These are phyloP conservation scores for Magnolia sinica DNA, from an alignment of 164 flowering plant species.

Conservation along the genomic window DNA sequence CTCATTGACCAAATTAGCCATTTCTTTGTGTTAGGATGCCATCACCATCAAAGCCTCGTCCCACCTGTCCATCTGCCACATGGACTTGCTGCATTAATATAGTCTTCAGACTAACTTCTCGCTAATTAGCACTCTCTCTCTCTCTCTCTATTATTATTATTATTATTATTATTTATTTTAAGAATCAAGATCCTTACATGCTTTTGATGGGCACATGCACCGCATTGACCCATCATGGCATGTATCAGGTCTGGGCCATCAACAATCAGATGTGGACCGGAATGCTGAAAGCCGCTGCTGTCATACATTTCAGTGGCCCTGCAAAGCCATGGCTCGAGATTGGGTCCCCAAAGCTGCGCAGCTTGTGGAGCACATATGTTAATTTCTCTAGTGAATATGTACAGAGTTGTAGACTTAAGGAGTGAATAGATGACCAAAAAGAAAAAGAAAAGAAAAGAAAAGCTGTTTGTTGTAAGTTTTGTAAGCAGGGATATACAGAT, in stretches of 20 bases:
- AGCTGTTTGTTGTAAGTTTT: constrained; percentile 3
- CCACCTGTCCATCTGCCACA: too few species aligned
- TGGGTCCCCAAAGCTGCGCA: constrained; percentile 40
- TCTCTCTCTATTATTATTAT: too few species aligned
- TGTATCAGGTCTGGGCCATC: constrained; percentile 50
- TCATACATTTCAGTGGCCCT: constrained; percentile 65
- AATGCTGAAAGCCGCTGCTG: constrained; percentile 44
- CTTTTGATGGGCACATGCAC: constrained; percentile 58
- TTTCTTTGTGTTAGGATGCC: too few species aligned
- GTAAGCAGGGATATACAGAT: constrained; percentile 11
- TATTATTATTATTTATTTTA: too few species aligned
- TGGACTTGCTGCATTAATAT: too few species aligned
- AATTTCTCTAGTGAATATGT: constrained; percentile 48
- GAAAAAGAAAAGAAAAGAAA: too few species aligned
- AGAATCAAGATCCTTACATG: constrained; percentile 31
- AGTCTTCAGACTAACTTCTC: too few species aligned
- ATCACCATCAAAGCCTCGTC: too few species aligned
- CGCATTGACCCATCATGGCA: constrained; percentile 61
- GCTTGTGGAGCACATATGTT: constrained; percentile 46
- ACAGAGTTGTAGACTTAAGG: constrained; percentile 38
- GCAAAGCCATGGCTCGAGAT: constrained; percentile 78
- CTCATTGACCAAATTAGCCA: too few species aligned
- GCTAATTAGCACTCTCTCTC: too few species aligned
- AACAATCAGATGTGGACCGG: constrained; percentile 14
- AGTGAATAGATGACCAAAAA: constrained; percentile 18